These are phyloP conservation scores for Suhomyces taliae DNA, from an alignment of 1,139 yeast genomes.

Conservation along the genomic window DNA sequence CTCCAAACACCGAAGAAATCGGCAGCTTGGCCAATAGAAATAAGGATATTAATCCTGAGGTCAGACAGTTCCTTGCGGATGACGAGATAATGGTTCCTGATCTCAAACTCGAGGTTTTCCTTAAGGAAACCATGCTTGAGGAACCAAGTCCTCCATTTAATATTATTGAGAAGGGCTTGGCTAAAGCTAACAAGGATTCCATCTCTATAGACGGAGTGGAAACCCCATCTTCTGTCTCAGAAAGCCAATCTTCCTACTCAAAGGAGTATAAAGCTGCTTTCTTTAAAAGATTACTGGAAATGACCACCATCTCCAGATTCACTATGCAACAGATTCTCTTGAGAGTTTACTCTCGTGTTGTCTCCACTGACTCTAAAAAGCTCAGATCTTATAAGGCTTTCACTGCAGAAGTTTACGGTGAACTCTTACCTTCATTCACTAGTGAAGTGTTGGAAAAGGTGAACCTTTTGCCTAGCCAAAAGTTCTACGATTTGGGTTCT, in stretches of 20 bases:
- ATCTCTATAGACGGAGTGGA: constrained; percentile 2
- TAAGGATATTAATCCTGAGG: constrained; percentile 35
- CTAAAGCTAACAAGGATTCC: neutral
- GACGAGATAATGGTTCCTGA: constrained; percentile 21
- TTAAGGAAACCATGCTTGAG: constrained; percentile 24
- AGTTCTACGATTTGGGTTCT: constrained; percentile 83
- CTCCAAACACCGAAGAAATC: constrained; percentile 27
- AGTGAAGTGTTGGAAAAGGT: constrained; percentile 69
- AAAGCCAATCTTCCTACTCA: constrained; percentile 15
- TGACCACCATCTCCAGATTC: constrained; percentile 50
- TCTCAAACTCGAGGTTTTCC: constrained; percentile 27
- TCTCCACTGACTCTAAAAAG: constrained; percentile 68
- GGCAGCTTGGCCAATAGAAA: constrained; percentile 1
- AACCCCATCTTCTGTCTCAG: constrained; percentile 5
- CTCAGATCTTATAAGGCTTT: constrained; percentile 78
- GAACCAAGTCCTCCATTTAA: constrained; percentile 15
- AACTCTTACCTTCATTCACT: constrained; percentile 75
- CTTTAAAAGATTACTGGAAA: constrained; percentile 30
- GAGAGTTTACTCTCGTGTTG: constrained; percentile 73
- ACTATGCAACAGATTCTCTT: constrained; percentile 69
- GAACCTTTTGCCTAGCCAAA: constrained; percentile 49
- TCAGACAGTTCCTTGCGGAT: constrained; percentile 25
- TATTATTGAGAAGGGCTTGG: constrained; percentile 1
- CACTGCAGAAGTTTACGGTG: constrained; percentile 91
- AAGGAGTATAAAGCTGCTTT: constrained; percentile 25